These are phyloP conservation scores for Camellia lanceoleosa DNA, from an alignment of 148 eudicot species.

Conservation along the genomic window DNA sequence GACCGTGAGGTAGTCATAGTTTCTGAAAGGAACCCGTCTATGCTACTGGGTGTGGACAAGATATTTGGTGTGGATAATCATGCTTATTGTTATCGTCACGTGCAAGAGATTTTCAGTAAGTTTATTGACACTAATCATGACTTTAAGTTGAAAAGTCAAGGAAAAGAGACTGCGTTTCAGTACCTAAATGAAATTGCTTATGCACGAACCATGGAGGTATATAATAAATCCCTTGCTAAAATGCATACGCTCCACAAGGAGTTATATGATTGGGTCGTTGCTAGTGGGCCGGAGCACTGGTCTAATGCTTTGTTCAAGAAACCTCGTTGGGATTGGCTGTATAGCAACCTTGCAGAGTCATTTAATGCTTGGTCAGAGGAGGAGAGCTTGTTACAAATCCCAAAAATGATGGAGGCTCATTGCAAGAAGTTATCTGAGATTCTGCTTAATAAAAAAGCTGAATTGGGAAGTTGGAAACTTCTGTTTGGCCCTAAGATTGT, in stretches of 20 bases:
- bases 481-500: constrained; percentile 4
- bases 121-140: constrained; percentile 2
- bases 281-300: constrained; percentile 16
- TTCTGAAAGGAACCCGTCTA: not conserved
- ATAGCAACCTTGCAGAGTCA: constrained; percentile 4
- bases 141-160: constrained; percentile 10
- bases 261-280: constrained; percentile 10
- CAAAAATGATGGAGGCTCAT: constrained; percentile 14
- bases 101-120: not conserved
- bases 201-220: constrained; percentile 8
- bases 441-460: not conserved
- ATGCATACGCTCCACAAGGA: constrained; percentile 4
- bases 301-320: constrained; percentile 15
- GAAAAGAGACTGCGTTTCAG: constrained; percentile 4
- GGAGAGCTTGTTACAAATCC: constrained; percentile 11
- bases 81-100: constrained; percentile 9
- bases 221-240: constrained; percentile 7
- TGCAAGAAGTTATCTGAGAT: constrained; percentile 12
- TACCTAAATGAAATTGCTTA: constrained; percentile 14
- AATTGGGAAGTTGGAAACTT: constrained; percentile 2
- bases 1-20: constrained; percentile 11
- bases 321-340: constrained; percentile 14
- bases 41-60: not conserved
- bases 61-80: constrained; percentile 13
- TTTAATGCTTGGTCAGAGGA: constrained; percentile 10